These are phyloP conservation scores for Phanerochaete sordida DNA, from an alignment of 768 basidiomycete genomes.

Conservation along the genomic window DNA sequence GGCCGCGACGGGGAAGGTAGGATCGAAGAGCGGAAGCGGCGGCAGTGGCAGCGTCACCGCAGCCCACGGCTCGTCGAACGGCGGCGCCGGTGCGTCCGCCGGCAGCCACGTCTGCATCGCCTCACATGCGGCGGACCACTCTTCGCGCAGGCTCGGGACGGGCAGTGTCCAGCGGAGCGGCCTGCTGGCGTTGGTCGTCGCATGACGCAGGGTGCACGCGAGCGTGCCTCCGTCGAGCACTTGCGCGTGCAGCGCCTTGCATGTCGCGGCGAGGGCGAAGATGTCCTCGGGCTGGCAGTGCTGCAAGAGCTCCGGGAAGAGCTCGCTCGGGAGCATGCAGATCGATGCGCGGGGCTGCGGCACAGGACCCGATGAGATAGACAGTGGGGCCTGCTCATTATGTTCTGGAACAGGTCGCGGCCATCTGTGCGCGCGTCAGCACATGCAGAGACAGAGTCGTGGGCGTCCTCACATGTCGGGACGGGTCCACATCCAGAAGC, in stretches of 20 bases:
- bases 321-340: background rate
- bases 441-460: background rate
- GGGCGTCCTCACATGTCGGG: conserved; percentile 1
- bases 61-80: background rate
- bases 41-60: background rate
- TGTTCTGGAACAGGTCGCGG: background rate
- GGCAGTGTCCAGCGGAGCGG: conserved; percentile 2
- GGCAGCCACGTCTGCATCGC: background rate
- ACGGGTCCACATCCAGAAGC: conserved; percentile 5
- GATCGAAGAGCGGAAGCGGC: background rate
- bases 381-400: background rate
- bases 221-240: background rate
- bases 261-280: conserved; percentile 1
- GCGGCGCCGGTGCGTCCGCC: background rate
- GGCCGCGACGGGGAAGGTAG: background rate
- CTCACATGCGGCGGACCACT: background rate
- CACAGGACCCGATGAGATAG: background rate
- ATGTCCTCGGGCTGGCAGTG: background rate
- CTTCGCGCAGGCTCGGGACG: background rate
- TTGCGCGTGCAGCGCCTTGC: background rate
- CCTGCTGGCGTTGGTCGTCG: background rate
- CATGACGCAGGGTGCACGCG: background rate
- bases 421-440: background rate
- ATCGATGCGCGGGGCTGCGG: background rate
- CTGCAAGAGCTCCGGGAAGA: background rate